Evolutionary conservation across 2,329 filamentous ascomycete species (phyloP), one percentile per base, ranked within the genome.

Genomic region (Penicillium sp.): DNA sequence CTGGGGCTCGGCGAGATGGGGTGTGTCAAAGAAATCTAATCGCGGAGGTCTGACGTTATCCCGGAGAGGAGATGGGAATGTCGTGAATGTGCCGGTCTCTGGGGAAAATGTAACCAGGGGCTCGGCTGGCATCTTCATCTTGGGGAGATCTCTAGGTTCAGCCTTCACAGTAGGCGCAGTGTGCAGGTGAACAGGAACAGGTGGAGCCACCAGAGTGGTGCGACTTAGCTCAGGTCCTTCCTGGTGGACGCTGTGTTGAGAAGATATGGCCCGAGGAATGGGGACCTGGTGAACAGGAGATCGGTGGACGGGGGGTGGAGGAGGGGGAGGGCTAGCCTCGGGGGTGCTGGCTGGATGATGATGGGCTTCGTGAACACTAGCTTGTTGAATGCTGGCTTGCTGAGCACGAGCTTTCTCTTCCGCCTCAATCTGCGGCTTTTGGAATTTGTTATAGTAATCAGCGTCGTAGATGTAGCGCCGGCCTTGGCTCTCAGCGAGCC

Each of bases 21-120:
- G 55, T 3, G 58, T 54, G 7, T 58, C 53, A 3, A 64, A 59
- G 5, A 56, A 53, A 26, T 63, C 60, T 22, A 61, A 62, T 41
- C 60, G 59, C 11, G 52, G 59, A 40, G 65, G 66, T 40, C 67
- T 61, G 22, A 58, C 57, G 22, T 65, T 65, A 19, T 71, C 67
- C 36, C 69, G 65, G 31, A 67, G 52, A 10, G 74, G 74, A 12
- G 75, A 76, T 22, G 74, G 70, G 22, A 75, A 67, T 8, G 71
- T 68, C 31, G 67, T 70, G 52, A 78, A 78, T 5, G 75, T 78
- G n/a, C 75, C 75, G 2, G 74, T 77, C 49, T 67, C 67, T 5
- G 75, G 75, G 8, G 74, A 77, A 55, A 77, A 78, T 1, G 71
- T 70, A 25, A 78, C 69, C n/a, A 71, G 50, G 11, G 69, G 69